phyloP scores from a whole-genome alignment of 192 early-diverging fungal genomes.

The Mortierella claussenii region DNA sequence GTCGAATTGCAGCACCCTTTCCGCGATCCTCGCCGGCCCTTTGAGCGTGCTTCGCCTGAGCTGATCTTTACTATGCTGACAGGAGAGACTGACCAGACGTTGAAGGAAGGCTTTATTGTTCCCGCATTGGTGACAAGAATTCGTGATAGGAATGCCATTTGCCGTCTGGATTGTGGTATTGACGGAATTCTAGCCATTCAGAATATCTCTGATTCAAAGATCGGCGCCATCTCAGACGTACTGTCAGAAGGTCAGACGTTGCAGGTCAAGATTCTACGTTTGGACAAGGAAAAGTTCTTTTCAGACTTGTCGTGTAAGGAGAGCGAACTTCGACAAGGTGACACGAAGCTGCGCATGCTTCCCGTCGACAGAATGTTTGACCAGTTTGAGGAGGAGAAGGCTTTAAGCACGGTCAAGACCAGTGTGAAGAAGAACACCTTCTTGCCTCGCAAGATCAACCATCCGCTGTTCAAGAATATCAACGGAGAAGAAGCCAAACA shows the following conservation, averaged over 20 bases:
- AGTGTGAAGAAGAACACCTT: slow-evolving; percentile 33
- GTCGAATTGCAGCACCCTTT: slow-evolving; percentile 87
- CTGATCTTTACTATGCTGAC: slow-evolving; percentile 87
- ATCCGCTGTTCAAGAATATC: slow-evolving; percentile 86
- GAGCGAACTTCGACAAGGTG: slow-evolving; percentile 63
- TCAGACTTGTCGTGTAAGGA: slow-evolving; percentile 81
- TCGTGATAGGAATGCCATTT: slow-evolving; percentile 80
- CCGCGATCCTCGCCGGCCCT: slow-evolving; percentile 74
- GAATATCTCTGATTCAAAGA: slow-evolving; percentile 65
- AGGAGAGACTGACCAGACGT: slow-evolving; percentile 79
- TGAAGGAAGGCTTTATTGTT: slow-evolving; percentile 74
- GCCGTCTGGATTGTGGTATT: slow-evolving; percentile 79
- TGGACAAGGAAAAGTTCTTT: slow-evolving; percentile 81
- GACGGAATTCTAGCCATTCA: slow-evolving; percentile 85
- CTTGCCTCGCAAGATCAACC: slow-evolving; percentile 73
- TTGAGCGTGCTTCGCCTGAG: slow-evolving; percentile 63
- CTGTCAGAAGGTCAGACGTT: slow-evolving; percentile 76
- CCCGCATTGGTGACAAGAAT: slow-evolving; percentile 76
- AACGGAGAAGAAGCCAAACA: slow-evolving; percentile 78
- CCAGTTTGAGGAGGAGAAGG: slow-evolving; percentile 53
- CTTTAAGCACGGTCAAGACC: slow-evolving; percentile 39
- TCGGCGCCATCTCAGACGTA: slow-evolving; percentile 67
- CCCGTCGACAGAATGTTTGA: slow-evolving; percentile 69
- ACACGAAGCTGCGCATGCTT: slow-evolving; percentile 54
- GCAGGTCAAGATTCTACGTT: slow-evolving; percentile 78